phyloP scores from a whole-genome alignment of 2,329 filamentous ascomycete species.

The Gnomoniopsis sp. region DNA sequence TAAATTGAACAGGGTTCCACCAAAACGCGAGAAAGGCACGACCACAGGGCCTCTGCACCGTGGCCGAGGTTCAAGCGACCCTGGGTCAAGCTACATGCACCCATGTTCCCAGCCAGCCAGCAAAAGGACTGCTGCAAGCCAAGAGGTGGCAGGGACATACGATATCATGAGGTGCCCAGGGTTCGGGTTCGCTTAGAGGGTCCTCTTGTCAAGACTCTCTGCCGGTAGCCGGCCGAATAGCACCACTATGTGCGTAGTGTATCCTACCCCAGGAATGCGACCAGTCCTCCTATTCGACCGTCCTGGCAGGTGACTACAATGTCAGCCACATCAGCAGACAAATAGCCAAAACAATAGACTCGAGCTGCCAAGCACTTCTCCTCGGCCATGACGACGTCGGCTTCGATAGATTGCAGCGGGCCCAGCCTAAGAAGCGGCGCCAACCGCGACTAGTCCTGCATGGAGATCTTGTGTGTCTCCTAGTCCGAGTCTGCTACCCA shows the following conservation, averaged over 20 bases:
- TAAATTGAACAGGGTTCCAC: too few relatives aligned
- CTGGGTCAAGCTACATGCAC: too few relatives aligned
- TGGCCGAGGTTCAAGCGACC: too few relatives aligned
- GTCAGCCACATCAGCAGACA: neutral
- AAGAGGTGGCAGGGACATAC: neutral
- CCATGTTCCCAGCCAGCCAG: too few relatives aligned
- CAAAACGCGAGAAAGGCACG: too few relatives aligned
- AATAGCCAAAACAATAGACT: neutral
- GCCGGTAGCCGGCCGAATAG: too few relatives aligned
- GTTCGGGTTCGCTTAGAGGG: too few relatives aligned
- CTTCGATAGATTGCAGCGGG: neutral
- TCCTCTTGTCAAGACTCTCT: too few relatives aligned
- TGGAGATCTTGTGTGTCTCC: neutral
- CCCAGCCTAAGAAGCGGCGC: neutral
- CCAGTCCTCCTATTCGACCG: neutral
- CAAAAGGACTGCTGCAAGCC: neutral
- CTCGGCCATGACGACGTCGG: neutral
- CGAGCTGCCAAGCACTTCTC: neutral
- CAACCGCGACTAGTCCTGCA: neutral
- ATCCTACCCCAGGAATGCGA: too few relatives aligned
- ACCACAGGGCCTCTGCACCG: too few relatives aligned
- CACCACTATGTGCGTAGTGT: too few relatives aligned
- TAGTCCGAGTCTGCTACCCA: constrained; percentile 1
- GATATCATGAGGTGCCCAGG: too few relatives aligned
- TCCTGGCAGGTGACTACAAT: neutral